Evolutionary conservation across 495 filamentous ascomycete genomes (phyloP).

Genomic region (Aspergillus haitiensis): DNA sequence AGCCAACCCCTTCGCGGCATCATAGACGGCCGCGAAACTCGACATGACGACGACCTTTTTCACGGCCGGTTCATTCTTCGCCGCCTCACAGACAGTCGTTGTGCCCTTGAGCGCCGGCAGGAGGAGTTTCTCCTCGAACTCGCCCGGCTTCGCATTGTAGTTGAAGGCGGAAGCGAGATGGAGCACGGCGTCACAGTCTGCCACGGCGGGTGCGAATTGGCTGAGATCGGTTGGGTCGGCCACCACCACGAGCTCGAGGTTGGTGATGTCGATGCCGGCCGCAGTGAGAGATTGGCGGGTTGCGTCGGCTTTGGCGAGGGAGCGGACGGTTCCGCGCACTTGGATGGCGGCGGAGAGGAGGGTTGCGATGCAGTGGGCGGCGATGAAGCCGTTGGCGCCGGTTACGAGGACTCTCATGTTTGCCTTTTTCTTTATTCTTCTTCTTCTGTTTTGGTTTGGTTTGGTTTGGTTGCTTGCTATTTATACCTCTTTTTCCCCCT

Average conservation of each 20-base stretch:
- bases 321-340: slow-evolving; percentile 29
- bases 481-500: too few species aligned
- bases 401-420: slow-evolving; percentile 40
- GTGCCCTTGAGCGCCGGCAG: slow-evolving; percentile 36
- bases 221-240: slow-evolving; percentile 43
- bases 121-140: slow-evolving; percentile 37
- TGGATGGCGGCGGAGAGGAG: slow-evolving; percentile 22
- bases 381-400: slow-evolving; percentile 51
- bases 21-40: slow-evolving; percentile 37
- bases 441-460: background rate
- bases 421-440: background rate
- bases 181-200: slow-evolving; percentile 34
- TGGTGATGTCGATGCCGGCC: slow-evolving; percentile 11
- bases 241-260: slow-evolving; percentile 26
- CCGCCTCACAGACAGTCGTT: slow-evolving; percentile 31
- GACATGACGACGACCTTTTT: slow-evolving; percentile 36
- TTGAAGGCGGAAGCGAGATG: slow-evolving; percentile 32
- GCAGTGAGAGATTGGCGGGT: slow-evolving; percentile 13
- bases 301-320: slow-evolving; percentile 16
- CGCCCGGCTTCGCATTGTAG: slow-evolving; percentile 25
- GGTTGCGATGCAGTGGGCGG: slow-evolving; percentile 31
- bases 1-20: slow-evolving; percentile 27
- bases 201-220: slow-evolving; percentile 29
- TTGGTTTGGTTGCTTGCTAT: too few species aligned
- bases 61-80: slow-evolving; percentile 18